Evolutionary conservation across 1,284 basidiomycete genomes (phyloP).

Genomic region (Ustilago hordei): DNA sequence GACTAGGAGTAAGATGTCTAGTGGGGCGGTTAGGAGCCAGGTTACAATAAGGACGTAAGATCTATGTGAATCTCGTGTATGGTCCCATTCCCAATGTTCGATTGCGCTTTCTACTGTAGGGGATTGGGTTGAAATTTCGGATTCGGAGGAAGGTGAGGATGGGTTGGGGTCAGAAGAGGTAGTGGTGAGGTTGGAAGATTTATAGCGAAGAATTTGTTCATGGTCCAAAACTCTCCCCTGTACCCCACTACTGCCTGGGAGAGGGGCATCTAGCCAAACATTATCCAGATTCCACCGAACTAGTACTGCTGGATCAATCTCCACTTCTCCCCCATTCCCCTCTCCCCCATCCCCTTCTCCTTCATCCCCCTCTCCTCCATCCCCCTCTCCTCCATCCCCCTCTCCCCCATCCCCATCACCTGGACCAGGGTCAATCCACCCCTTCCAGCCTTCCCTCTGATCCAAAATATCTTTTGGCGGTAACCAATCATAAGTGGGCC

Average conservation of each 20-base stretch:
- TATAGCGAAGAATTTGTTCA: conserved; percentile 31
- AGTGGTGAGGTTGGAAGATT: conserved; percentile 19
- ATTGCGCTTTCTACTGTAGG: conserved; percentile 73
- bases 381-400: background rate
- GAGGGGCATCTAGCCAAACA: conserved; percentile 69
- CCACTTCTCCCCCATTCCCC: background rate
- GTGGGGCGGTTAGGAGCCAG: conserved; percentile 37
- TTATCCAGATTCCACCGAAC: conserved; percentile 36
- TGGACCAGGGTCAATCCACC: background rate
- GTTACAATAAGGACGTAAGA: conserved; percentile 17
- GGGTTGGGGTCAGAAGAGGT: background rate
- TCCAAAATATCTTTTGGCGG: background rate
- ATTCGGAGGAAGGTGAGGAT: background rate
- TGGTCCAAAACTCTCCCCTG: conserved; percentile 25
- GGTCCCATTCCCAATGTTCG: conserved; percentile 71
- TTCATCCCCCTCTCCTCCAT: background rate
- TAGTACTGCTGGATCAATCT: conserved; percentile 18
- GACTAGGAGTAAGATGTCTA: conserved; percentile 82
- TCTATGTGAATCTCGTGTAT: conserved; percentile 55
- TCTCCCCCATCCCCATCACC: background rate
- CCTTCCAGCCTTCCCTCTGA: background rate
- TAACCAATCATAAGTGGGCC: conserved; percentile 34
- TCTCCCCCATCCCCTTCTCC: background rate
- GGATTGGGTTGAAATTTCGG: background rate
- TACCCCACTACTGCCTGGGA: background rate